These are phyloP conservation scores for Coemansia sp. DNA, from an alignment of 192 early-diverging fungal genomes.

Conservation along the genomic window DNA sequence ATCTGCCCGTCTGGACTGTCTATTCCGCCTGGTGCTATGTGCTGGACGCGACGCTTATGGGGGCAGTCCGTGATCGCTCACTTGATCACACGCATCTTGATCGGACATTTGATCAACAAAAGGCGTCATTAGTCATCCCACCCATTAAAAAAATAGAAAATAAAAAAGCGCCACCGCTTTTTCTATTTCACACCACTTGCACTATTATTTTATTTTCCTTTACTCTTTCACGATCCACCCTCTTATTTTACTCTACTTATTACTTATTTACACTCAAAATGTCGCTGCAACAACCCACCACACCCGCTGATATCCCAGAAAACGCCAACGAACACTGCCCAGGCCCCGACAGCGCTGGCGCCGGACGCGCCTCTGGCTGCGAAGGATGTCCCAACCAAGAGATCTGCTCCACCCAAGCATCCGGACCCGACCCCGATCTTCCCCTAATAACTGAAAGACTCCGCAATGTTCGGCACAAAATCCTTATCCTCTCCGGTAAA, in stretches of 20 bases:
- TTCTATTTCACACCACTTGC: background rate
- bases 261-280: background rate
- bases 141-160: no score
- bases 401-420: slow-evolving; percentile 71
- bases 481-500: slow-evolving; percentile 94
- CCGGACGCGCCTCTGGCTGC: slow-evolving; percentile 74
- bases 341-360: slow-evolving; percentile 68
- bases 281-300: background rate
- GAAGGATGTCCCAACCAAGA: slow-evolving; percentile 81
- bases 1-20: no score
- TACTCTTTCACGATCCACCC: background rate
- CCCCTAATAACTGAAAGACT: slow-evolving; percentile 66
- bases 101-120: no score
- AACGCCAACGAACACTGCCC: slow-evolving; percentile 77
- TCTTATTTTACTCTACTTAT: background rate
- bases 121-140: no score
- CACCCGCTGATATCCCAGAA: slow-evolving; percentile 35
- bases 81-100: no score
- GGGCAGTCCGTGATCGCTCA: no score
- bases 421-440: slow-evolving; percentile 80
- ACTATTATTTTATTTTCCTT: background rate
- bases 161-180: no score
- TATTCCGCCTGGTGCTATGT: no score
- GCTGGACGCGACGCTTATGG: no score
- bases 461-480: slow-evolving; percentile 69